phyloP scores from a whole-genome alignment of 805 yeast species.

The Blastobotrys parvus region DNA sequence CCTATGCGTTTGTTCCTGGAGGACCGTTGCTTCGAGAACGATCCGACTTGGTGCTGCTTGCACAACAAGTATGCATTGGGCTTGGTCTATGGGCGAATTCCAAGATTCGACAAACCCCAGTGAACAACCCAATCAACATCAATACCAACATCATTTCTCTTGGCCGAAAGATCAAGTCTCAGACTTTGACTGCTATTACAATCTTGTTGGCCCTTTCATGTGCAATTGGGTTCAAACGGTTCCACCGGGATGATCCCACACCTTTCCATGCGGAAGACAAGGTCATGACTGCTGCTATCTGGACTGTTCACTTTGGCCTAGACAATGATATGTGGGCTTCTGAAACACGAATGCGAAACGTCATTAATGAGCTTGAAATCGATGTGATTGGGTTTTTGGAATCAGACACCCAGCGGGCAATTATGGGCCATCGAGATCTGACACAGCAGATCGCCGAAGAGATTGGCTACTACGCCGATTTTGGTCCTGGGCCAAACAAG shows the following conservation, averaged over 20 bases:
- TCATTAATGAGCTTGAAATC: constrained; percentile 76
- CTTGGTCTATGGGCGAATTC: constrained; percentile 39
- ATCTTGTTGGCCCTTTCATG: constrained; percentile 40
- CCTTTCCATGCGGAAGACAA: constrained; percentile 66
- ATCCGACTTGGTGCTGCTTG: constrained; percentile 61
- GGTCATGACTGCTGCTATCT: constrained; percentile 86
- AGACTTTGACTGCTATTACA: constrained; percentile 23
- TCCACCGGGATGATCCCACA: constrained; percentile 51
- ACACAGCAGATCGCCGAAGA: constrained; percentile 89
- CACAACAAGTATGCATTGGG: constrained; percentile 45
- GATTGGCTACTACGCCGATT: constrained; percentile 89
- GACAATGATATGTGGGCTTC: constrained; percentile 98
- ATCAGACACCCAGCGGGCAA: constrained; percentile 85
- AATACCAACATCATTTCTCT: constrained; percentile 16
- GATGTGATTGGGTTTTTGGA: constrained; percentile 89
- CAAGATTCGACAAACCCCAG: constrained; percentile 11
- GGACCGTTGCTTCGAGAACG: constrained; percentile 85
- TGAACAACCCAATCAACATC: constrained; percentile 11
- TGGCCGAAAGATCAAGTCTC: constrained; percentile 18
- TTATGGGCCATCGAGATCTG: constrained; percentile 92
- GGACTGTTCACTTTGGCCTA: constrained; percentile 97
- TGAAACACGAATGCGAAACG: constrained; percentile 79
- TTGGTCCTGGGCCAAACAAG: constrained; percentile 95
- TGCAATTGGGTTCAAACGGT: constrained; percentile 46
- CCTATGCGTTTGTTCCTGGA: constrained; percentile 96